Percentiles rank a stretch among this genome's conserved stretches.
Conservation (phyloP, 768 basidiomycete species). For the Tricholoma terreum region DNA sequence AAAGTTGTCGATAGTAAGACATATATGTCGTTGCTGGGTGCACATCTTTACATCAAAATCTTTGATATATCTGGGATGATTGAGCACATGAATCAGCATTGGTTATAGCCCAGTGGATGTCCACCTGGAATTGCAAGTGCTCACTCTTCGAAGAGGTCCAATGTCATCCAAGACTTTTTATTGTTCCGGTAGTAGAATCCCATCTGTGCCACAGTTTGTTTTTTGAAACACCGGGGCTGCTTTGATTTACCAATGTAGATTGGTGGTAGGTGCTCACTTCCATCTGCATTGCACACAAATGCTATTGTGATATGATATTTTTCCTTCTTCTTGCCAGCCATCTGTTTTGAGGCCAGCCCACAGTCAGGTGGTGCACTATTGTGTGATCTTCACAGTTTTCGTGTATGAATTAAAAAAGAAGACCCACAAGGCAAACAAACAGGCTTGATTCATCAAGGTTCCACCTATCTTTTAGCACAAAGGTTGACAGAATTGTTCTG, state of each 20-base stretch:
- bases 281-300: no score
- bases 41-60: not conserved
- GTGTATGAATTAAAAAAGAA: no score
- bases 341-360: constrained; percentile 27
- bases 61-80: constrained; percentile 1
- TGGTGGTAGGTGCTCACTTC: no score
- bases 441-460: constrained; percentile 15
- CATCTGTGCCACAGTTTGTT: constrained; percentile 13
- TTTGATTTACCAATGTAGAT: no score
- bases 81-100: no score
- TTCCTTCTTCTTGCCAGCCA: constrained; percentile 31
- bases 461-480: constrained; percentile 18
- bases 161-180: constrained; percentile 18
- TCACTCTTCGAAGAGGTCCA: not conserved
- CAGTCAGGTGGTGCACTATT: constrained; percentile 24
- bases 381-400: no score
- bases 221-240: constrained; percentile 28
- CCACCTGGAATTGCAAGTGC: not conserved
- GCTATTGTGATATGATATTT: constrained; percentile 33
- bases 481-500: constrained; percentile 5
- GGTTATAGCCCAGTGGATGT: no score
- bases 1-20: not conserved
- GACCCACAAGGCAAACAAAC: constrained; percentile 9
- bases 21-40: not conserved
- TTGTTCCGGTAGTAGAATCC: constrained; percentile 37